phyloP scores from a whole-genome alignment of 352 stramenopile species.

The Hyaloperonospora brassicae region DNA sequence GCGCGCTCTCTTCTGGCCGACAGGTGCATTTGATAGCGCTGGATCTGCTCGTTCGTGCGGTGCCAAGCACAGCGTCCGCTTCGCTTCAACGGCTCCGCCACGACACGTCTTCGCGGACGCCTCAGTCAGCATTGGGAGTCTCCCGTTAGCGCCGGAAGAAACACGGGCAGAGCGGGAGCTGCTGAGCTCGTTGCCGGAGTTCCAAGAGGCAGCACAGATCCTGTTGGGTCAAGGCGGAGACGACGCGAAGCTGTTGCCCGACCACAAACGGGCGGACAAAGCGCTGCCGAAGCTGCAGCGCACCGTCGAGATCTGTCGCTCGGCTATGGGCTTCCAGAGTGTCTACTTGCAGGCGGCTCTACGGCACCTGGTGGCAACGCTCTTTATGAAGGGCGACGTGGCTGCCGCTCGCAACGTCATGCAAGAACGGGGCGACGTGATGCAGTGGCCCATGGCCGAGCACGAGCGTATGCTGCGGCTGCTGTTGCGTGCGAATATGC shows the following conservation, averaged over 20 bases:
- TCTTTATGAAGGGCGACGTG: slow-evolving; percentile 62
- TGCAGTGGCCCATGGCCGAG: slow-evolving; percentile 60
- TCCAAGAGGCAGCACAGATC: slow-evolving; percentile 51
- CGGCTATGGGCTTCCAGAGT: slow-evolving; percentile 65
- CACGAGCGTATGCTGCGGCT: slow-evolving; percentile 65
- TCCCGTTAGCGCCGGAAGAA: slow-evolving; percentile 56
- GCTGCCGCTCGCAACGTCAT: slow-evolving; percentile 41
- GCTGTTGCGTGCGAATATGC: slow-evolving; percentile 47
- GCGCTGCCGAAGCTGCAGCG: slow-evolving; percentile 50
- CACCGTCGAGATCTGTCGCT: slow-evolving; percentile 69
- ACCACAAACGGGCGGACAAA: slow-evolving; percentile 40
- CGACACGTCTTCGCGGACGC: slow-evolving; percentile 43
- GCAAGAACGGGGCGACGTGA: slow-evolving; percentile 59
- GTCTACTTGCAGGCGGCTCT: slow-evolving; percentile 54
- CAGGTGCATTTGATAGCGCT: slow-evolving; percentile 4
- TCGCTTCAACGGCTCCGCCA: slow-evolving; percentile 24
- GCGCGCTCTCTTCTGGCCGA: slow-evolving; percentile 4
- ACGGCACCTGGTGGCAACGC: slow-evolving; percentile 50
- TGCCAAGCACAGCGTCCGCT: slow-evolving; percentile 11
- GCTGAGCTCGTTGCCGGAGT: slow-evolving; percentile 54
- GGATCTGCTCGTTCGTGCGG: slow-evolving; percentile 9
- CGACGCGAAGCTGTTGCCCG: slow-evolving; percentile 30
- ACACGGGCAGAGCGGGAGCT: slow-evolving; percentile 58
- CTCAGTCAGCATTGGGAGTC: slow-evolving; percentile 57
- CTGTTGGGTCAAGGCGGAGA: slow-evolving; percentile 38